These are phyloP conservation scores for Pythium grandisporangium DNA, from an alignment of 352 stramenopile species.

Conservation along the genomic window DNA sequence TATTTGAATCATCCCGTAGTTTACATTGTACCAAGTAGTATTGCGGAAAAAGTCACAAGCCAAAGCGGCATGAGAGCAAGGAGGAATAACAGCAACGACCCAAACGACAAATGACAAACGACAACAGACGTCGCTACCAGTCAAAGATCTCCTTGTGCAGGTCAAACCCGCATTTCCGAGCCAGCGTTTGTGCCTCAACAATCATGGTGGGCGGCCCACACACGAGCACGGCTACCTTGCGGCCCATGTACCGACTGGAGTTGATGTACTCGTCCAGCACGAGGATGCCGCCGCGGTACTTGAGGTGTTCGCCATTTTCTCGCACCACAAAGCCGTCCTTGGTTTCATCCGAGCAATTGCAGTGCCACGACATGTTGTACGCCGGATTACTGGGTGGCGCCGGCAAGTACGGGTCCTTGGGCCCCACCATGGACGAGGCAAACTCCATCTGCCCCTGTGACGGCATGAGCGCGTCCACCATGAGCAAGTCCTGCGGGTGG, in stretches of 20 bases:
- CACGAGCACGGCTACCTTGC: slow-evolving; percentile 56
- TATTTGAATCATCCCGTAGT: too few relatives aligned
- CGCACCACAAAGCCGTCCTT: slow-evolving; percentile 31
- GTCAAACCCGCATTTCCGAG: slow-evolving; percentile 55
- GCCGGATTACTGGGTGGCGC: slow-evolving; percentile 11
- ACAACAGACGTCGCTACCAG: slow-evolving; percentile 60
- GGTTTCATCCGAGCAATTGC: slow-evolving; percentile 50
- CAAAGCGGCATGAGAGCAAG: too few relatives aligned
- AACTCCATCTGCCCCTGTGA: slow-evolving; percentile 26
- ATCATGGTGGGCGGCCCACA: slow-evolving; percentile 69
- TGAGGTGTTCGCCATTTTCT: slow-evolving; percentile 41
- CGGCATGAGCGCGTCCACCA: slow-evolving; percentile 62
- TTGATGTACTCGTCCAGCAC: slow-evolving; percentile 69
- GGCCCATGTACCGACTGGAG: slow-evolving; percentile 44
- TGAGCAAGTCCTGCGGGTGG: slow-evolving; percentile 47
- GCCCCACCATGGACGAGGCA: slow-evolving; percentile 17
- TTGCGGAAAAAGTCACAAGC: too few relatives aligned
- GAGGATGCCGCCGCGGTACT: slow-evolving; percentile 37
- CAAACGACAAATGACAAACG: too few relatives aligned
- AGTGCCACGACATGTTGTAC: slow-evolving; percentile 44
- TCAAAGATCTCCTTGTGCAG: slow-evolving; percentile 84
- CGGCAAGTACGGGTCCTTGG: slow-evolving; percentile 40
- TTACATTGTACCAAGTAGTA: too few relatives aligned
- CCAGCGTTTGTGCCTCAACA: slow-evolving; percentile 49
- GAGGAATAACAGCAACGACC: too few relatives aligned